Percentiles rank a stretch among this genome's conserved stretches.
Conservation (phyloP, 2,329 filamentous ascomycete species). For the Fusarium chlamydosporum region DNA sequence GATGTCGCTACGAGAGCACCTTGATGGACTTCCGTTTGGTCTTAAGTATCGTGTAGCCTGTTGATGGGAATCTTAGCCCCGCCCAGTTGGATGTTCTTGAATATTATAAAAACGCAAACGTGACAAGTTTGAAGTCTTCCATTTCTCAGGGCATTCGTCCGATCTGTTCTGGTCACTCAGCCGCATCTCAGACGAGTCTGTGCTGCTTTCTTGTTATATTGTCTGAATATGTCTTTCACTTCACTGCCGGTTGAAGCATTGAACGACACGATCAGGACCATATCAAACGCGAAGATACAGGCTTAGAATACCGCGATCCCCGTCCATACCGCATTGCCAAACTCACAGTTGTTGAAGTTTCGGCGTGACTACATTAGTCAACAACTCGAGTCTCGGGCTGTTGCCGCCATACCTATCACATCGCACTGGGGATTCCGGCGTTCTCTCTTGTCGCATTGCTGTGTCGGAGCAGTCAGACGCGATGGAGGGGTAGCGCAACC, state of each 20-base stretch:
- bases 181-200: background rate
- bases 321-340: background rate
- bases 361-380: background rate
- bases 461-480: slow-evolving; percentile 6
- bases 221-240: background rate
- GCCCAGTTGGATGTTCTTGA: background rate
- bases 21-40: slow-evolving; percentile 29
- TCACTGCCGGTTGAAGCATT: background rate
- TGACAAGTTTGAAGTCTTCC: background rate
- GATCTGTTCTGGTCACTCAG: background rate
- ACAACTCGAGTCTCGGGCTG: background rate
- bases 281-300: slow-evolving; percentile 4
- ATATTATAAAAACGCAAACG: slow-evolving; percentile 26
- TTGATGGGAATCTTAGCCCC: slow-evolving; percentile 21
- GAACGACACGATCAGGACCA: background rate
- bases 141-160: background rate
- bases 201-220: background rate
- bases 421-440: slow-evolving; percentile 1
- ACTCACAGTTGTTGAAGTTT: background rate
- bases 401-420: background rate
- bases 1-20: slow-evolving; percentile 12
- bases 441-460: slow-evolving; percentile 36
- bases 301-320: slow-evolving; percentile 1
- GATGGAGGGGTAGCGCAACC: slow-evolving; percentile 38
- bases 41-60: slow-evolving; percentile 15